Conservation (phyloP, 768 basidiomycete species). For the Leccinellum rugosiceps region DNA sequence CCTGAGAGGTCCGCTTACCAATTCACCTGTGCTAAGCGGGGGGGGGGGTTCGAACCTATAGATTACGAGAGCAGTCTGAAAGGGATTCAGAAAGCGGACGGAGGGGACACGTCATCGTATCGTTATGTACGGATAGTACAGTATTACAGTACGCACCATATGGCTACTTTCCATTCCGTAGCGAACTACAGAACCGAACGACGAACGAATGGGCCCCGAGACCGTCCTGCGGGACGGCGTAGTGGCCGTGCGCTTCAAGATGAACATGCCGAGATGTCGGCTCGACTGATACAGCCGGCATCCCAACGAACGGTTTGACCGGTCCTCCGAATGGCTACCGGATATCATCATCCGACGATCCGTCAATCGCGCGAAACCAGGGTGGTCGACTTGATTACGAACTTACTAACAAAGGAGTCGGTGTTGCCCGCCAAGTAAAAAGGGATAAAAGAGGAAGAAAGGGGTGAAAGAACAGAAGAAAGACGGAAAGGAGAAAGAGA, state of each 20-base stretch:
- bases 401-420: constrained; percentile 2
- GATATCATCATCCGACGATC: constrained; percentile 5
- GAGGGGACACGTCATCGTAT: background rate
- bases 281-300: constrained; percentile 5
- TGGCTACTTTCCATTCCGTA: background rate
- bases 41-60: background rate
- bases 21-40: background rate
- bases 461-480: background rate
- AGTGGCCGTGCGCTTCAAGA: background rate
- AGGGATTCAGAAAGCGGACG: background rate
- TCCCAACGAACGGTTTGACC: background rate
- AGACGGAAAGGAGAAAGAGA: background rate
- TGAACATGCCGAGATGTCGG: constrained; percentile 7
- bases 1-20: background rate
- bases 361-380: constrained; percentile 8
- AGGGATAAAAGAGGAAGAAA: background rate
- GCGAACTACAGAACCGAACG: background rate
- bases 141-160: too few species aligned
- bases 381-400: background rate
- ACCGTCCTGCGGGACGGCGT: background rate
- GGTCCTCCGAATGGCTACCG: constrained; percentile 1
- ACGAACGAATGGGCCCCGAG: background rate
- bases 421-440: background rate
- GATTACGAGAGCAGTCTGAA: background rate
- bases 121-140: too few species aligned